Evolutionary conservation across 345 rosid species (phyloP), one percentile per base, ranked within the genome.

Genomic region (Eucalyptus decipiens): DNA sequence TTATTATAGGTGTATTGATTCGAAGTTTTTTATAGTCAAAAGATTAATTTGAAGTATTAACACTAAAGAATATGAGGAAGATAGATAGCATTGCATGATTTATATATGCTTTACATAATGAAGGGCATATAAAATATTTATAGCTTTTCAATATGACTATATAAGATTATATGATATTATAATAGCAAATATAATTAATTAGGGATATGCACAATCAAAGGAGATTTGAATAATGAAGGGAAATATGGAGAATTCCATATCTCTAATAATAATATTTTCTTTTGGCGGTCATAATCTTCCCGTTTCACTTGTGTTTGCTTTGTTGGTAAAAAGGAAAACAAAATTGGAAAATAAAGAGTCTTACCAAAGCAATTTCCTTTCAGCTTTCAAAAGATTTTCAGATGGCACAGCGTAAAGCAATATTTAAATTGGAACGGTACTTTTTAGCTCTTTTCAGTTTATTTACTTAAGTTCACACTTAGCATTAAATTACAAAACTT

Each of bases 11-110:
- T 52, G 26, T 21, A 21, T 52, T 52, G 5, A 52, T 52, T 52
- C 0, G 4, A 1, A 2, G 0, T 21, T 52, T 52, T 52, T 52
- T 52, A 52, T 52, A 10, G 0, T 52, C 11, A 0, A 52, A 52
- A 52, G 0, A 19, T 19, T 52, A 52, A 19, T 19, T 52, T 19
- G 10, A 52, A 52, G 58, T 52, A 8, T 1, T 52, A 2, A 19
- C 0, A 0, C 58, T 52, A 52, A 52, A 56, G 62, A 56, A 26
- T 56, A 56, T 2, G 6, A 24, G 14, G 62, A 1, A 37, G 83
- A 34, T 12, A 37, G 83, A 34, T 12, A 72, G 28, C 2, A 72
- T 37, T 19, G 5, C 12, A 40, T 37, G 24, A 72, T 37, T 19
- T 69, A 10, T 69, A 34, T 34, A 18, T n/a, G 12, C 10, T 18